Evolutionary conservation across 108 stramenopile species (phyloP).

Genomic region (Skeletonema menzelii): DNA sequence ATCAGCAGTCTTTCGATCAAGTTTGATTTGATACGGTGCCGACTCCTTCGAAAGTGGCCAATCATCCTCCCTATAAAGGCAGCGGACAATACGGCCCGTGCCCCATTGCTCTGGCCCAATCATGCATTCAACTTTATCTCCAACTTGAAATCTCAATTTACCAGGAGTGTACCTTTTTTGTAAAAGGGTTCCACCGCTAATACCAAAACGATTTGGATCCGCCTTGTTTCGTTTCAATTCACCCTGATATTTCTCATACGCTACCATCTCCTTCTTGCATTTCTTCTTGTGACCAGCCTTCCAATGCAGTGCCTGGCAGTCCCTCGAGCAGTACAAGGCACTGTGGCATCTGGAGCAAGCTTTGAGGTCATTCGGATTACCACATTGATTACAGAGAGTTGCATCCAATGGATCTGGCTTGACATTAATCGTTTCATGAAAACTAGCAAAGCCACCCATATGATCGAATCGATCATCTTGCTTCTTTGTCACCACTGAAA

Average conservation of each 20-base stretch:
- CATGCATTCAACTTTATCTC: constrained; percentile 24
- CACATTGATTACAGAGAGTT: constrained; percentile 28
- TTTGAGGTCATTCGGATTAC: constrained; percentile 18
- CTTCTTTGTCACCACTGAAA: background rate
- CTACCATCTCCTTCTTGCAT: constrained; percentile 31
- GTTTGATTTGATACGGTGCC: constrained; percentile 29
- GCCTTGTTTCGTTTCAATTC: constrained; percentile 6
- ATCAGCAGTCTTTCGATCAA: constrained; percentile 20
- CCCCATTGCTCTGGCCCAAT: constrained; percentile 13
- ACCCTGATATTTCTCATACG: constrained; percentile 10
- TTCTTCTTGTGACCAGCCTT: constrained; percentile 11
- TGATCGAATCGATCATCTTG: constrained; percentile 15
- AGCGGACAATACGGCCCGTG: constrained; percentile 15
- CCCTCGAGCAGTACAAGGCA: constrained; percentile 22
- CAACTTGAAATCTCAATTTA: constrained; percentile 14
- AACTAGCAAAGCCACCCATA: constrained; percentile 1
- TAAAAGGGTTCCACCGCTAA: background rate
- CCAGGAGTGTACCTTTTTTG: background rate
- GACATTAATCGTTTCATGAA: constrained; percentile 19
- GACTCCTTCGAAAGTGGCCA: constrained; percentile 6
- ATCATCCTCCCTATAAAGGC: constrained; percentile 5
- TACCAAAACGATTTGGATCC: constrained; percentile 16
- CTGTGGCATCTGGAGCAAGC: constrained; percentile 17
- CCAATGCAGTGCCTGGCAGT: constrained; percentile 15
- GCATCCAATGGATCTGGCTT: constrained; percentile 18